Percentiles rank a stretch among this genome's conserved stretches.
Evolutionary conservation across 176 grass and related monocot genomes (phyloP).

Genomic region (Aechmea fasciata): DNA sequence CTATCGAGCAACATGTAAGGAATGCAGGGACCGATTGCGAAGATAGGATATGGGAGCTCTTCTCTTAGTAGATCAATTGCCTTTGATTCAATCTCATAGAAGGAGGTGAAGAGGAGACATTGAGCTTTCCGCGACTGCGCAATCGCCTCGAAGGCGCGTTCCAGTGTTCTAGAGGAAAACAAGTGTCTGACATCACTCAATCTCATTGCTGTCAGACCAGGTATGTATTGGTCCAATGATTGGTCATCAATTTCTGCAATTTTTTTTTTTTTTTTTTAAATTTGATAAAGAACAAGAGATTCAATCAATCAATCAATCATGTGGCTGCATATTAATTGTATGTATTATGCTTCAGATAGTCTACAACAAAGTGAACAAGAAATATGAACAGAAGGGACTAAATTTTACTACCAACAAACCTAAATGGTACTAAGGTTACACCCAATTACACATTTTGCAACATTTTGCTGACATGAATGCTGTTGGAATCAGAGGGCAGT

Average conservation of each 20-base stretch:
- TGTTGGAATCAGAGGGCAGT: no score
- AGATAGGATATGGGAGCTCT: slow-evolving; percentile 15
- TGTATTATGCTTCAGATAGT: neutral
- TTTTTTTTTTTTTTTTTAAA: no score
- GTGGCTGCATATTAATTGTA: neutral
- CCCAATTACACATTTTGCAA: no score
- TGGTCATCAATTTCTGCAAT: neutral
- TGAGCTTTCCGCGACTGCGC: slow-evolving; percentile 26
- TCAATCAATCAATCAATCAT: no score
- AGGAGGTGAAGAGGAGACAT: slow-evolving; percentile 39
- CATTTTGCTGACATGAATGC: no score
- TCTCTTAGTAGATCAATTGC: slow-evolving; percentile 22
- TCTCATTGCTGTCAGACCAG: slow-evolving; percentile 23
- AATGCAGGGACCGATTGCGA: slow-evolving; percentile 37
- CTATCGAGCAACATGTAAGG: slow-evolving; percentile 21
- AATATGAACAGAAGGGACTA: no score
- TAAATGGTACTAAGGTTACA: no score
- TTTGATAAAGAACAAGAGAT: no score
- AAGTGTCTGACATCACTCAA: slow-evolving; percentile 31
- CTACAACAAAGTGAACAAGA: neutral
- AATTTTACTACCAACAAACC: no score
- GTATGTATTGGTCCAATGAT: slow-evolving; percentile 26
- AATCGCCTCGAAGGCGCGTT: slow-evolving; percentile 6
- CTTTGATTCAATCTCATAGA: slow-evolving; percentile 34
- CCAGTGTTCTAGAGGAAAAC: slow-evolving; percentile 20